Evolutionary conservation across 1,284 basidiomycete genomes (phyloP), one percentile per base, ranked within the genome.

Genomic region (Chalciporus piperatoides): DNA sequence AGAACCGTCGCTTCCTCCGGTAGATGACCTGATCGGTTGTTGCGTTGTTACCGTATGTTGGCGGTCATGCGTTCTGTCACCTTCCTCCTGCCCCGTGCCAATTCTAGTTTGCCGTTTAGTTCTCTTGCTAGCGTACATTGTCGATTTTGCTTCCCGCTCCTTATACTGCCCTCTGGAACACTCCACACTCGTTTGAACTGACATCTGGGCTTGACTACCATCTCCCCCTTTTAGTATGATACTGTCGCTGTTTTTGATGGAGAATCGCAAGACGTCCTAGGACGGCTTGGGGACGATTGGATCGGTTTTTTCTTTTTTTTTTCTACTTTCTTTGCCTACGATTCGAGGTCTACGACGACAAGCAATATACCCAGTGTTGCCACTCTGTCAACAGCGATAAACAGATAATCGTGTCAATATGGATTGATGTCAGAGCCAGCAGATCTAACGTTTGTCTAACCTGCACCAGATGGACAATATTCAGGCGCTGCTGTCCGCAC

Each of bases 401-500:
- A 67, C 53, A 67, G 60, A 58, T 68, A 45, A 60, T 52, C 51
- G 9, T 25, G 9, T n/a, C n/a, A n/a, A n/a, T n/a, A n/a, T 25
- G 25, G 25, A 25, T 25, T 25, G 24, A 25, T 25, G 24, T 25
- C 24, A 25, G 24, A 25, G 3, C 24, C 8, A n/a, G 6, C 24
- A 25, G 19, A 25, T 25, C 25, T 25, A 25, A 25, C 25, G 2
- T 23, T 23, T 32, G 30, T 49, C 46, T 35, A 56, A 49, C 42
- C 14, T 24, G 38, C 37, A 25, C 48, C 44, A 46, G 28, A 88
- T 87, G 84, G 72, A 81, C 55, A 80, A 81, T 62, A 75, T 90
- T 38, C 82, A 85, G 67, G 78, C 79, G 52, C 71, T 91, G 7
- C 69, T 90, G 57, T 79, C 84, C 56, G 89, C 84, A 21, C 75